A percentile compares a stretch with the other conserved stretches of the same genome.
Evolutionary conservation across 2,329 filamentous ascomycete genomes (phyloP).

Genomic region (Trichoderma lentiforme): DNA sequence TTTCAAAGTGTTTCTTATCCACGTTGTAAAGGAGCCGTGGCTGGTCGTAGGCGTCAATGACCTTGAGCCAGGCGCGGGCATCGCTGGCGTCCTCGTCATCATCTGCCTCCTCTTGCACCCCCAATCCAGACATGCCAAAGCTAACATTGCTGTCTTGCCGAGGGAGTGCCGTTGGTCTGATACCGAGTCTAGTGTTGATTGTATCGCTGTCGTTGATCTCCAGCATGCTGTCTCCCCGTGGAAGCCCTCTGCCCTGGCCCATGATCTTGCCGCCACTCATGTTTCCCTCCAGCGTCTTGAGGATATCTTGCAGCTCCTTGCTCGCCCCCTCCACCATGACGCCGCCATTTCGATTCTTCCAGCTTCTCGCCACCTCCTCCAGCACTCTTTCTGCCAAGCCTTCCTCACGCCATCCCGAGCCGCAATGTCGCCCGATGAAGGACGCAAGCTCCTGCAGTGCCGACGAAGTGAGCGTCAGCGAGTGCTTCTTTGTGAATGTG

Average conservation of each 20-base stretch:
- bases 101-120: conserved; percentile 47
- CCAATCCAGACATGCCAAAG: conserved; percentile 56
- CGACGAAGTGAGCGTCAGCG: conserved; percentile 83
- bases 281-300: conserved; percentile 79
- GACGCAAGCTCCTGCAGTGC: conserved; percentile 79
- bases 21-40: conserved; percentile 75
- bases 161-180: conserved; percentile 43
- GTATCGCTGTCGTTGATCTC: conserved; percentile 53
- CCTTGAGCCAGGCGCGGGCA: conserved; percentile 76
- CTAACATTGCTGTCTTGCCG: conserved; percentile 65
- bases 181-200: conserved; percentile 53
- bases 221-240: conserved; percentile 59
- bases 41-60: conserved; percentile 81
- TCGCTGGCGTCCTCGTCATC: conserved; percentile 62
- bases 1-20: conserved; percentile 86
- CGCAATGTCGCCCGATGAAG: conserved; percentile 92
- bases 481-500: conserved; percentile 96
- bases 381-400: conserved; percentile 88
- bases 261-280: conserved; percentile 81
- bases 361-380: conserved; percentile 84
- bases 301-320: conserved; percentile 72
- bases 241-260: conserved; percentile 48
- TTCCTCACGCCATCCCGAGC: conserved; percentile 93
- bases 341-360: conserved; percentile 86
- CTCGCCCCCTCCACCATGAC: conserved; percentile 85